A percentile compares a stretch with the other conserved stretches of the same genome.
phyloP scores from a whole-genome alignment of 2,329 filamentous ascomycete genomes.

The Arthroderma uncinatum region DNA sequence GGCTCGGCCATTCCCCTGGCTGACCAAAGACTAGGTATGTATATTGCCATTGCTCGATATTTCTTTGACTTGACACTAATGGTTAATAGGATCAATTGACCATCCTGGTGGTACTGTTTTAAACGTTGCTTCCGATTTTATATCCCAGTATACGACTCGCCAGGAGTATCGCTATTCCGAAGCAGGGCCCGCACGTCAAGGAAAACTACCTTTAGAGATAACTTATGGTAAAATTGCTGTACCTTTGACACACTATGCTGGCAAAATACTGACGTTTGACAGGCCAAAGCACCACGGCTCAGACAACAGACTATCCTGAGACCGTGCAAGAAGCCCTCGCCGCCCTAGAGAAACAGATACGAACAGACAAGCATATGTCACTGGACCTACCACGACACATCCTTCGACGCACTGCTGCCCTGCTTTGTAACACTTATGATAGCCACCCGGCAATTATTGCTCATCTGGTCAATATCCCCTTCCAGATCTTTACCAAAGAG shows the following conservation, averaged over 20 bases:
- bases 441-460: slow-evolving; percentile 71
- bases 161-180: slow-evolving; percentile 92
- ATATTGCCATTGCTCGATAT: not conserved
- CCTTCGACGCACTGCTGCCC: slow-evolving; percentile 69
- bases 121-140: slow-evolving; percentile 89
- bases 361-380: slow-evolving; percentile 57
- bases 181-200: slow-evolving; percentile 26
- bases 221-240: not conserved
- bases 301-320: not conserved
- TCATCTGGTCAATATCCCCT: slow-evolving; percentile 84
- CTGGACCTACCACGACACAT: slow-evolving; percentile 68
- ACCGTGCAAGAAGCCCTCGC: slow-evolving; percentile 9
- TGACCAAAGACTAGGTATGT: slow-evolving; percentile 62
- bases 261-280: not conserved
- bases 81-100: slow-evolving; percentile 53
- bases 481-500: slow-evolving; percentile 84
- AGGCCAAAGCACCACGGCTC: not conserved
- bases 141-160: slow-evolving; percentile 91
- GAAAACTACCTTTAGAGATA: not conserved
- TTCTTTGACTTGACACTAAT: slow-evolving; percentile 9
- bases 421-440: slow-evolving; percentile 66
- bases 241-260: not conserved
- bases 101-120: slow-evolving; percentile 56
- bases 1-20: slow-evolving; percentile 74
- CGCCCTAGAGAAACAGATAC: slow-evolving; percentile 33